phyloP scores from a whole-genome alignment of 352 stramenopile genomes.

The Phytophthora boehmeriae region DNA sequence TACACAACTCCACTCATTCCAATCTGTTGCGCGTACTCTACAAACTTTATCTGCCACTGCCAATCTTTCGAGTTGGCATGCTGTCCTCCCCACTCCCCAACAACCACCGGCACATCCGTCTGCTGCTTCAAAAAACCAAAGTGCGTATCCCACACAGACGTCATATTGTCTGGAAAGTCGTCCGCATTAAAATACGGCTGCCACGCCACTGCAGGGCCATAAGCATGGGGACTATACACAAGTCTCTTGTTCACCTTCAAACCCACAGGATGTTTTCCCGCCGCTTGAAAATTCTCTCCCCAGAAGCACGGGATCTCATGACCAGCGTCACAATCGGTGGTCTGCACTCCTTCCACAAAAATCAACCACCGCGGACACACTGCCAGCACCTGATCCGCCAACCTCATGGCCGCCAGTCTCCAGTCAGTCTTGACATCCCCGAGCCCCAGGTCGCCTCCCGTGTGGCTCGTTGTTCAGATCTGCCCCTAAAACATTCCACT shows the following conservation, averaged over 20 bases:
- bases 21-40: constrained; percentile 45
- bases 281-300: constrained; percentile 55
- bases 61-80: constrained; percentile 41
- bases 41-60: constrained; percentile 56
- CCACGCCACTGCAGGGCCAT: constrained; percentile 45
- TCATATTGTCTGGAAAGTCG: constrained; percentile 53
- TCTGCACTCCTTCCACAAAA: constrained; percentile 61
- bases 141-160: constrained; percentile 57
- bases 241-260: constrained; percentile 48
- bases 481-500: constrained; percentile 56
- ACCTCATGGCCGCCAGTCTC: constrained; percentile 40
- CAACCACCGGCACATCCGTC: constrained; percentile 44
- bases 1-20: constrained; percentile 54
- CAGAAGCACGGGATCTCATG: constrained; percentile 51
- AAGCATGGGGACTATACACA: constrained; percentile 59
- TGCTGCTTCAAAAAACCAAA: constrained; percentile 53
- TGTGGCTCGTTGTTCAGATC: constrained; percentile 72
- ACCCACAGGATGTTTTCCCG: constrained; percentile 18
- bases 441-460: constrained; percentile 53
- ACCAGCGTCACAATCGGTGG: constrained; percentile 29
- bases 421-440: constrained; percentile 48
- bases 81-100: constrained; percentile 69
- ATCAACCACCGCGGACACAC: constrained; percentile 55
- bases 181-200: constrained; percentile 52
- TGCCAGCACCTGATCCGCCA: constrained; percentile 29